These are phyloP conservation scores for Paraconiothyrium sp. DNA, from an alignment of 2,329 filamentous ascomycete genomes.

Conservation along the genomic window DNA sequence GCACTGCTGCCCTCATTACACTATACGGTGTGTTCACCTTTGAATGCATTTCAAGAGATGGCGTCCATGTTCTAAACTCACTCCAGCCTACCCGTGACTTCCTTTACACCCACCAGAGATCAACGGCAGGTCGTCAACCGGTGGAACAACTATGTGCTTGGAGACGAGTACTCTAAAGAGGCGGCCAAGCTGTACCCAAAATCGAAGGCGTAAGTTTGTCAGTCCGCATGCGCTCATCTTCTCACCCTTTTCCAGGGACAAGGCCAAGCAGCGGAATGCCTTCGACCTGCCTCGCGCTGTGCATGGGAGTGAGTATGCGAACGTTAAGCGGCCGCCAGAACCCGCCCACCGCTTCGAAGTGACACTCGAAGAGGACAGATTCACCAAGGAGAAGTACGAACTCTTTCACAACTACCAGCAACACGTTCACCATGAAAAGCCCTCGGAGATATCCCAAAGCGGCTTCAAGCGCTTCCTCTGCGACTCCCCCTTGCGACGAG, in stretches of 20 bases:
- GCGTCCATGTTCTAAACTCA: constrained; percentile 19
- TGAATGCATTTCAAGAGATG: too few species aligned
- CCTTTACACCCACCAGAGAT: constrained; percentile 73
- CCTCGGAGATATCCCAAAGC: constrained; percentile 64
- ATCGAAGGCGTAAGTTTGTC: constrained; percentile 66
- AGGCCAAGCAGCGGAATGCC: constrained; percentile 70
- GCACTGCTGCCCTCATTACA: constrained; percentile 93
- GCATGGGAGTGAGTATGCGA: constrained; percentile 71
- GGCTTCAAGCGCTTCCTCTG: constrained; percentile 80
- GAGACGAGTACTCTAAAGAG: constrained; percentile 72
- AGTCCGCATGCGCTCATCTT: constrained; percentile 1
- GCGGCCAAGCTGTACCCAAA: constrained; percentile 71
- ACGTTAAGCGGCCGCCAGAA: constrained; percentile 66
- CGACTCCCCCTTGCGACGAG: constrained; percentile 68
- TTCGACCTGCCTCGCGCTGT: constrained; percentile 74
- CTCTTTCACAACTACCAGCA: constrained; percentile 81
- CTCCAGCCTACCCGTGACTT: constrained; percentile 69
- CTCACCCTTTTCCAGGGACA: constrained; percentile 53
- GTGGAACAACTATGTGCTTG: constrained; percentile 77
- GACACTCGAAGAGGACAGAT: constrained; percentile 74
- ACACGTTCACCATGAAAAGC: constrained; percentile 74
- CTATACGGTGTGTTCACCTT: constrained; percentile 63
- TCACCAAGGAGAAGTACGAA: constrained; percentile 77
- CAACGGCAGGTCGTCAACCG: constrained; percentile 80
- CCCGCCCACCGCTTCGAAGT: constrained; percentile 75